These are phyloP conservation scores for Phialemonium atrogriseum DNA, from an alignment of 2,329 filamentous ascomycete genomes.

Conservation along the genomic window DNA sequence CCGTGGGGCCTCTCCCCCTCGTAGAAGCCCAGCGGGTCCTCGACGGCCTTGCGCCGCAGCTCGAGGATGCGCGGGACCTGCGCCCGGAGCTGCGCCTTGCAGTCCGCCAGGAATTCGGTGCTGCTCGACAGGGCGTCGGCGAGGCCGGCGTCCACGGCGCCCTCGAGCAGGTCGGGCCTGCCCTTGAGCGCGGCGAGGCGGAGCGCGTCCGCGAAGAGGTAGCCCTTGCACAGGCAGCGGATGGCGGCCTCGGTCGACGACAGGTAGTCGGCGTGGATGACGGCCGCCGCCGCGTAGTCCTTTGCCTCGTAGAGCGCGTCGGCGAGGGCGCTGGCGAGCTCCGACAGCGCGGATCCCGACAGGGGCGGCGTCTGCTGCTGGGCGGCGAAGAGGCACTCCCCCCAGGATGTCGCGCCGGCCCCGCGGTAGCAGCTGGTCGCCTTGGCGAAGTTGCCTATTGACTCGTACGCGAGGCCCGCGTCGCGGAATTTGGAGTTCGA, in stretches of 20 bases:
- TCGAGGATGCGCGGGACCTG: conserved; percentile 83
- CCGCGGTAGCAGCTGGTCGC: conserved; percentile 79
- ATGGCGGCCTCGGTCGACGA: conserved; percentile 61
- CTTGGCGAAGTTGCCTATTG: conserved; percentile 61
- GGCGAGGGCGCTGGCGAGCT: conserved; percentile 66
- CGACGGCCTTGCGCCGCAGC: conserved; percentile 68
- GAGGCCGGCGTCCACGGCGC: conserved; percentile 69
- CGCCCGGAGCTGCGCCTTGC: conserved; percentile 72
- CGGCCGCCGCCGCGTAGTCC: conserved; percentile 72
- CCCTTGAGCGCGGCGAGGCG: conserved; percentile 59
- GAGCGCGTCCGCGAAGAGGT: conserved; percentile 82
- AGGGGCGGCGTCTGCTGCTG: conserved; percentile 56
- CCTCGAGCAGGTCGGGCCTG: conserved; percentile 53
- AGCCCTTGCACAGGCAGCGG: conserved; percentile 76
- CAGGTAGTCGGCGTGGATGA: conserved; percentile 76
- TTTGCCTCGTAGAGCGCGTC: conserved; percentile 77
- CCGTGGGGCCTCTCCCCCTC: conserved; percentile 55
- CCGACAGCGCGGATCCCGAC: conserved; percentile 47
- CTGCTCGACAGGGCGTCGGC: conserved; percentile 72
- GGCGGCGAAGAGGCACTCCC: conserved; percentile 77
- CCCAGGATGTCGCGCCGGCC: conserved; percentile 72
- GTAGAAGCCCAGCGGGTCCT: conserved; percentile 84
- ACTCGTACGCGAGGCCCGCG: conserved; percentile 87
- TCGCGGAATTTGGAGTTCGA: conserved; percentile 71
- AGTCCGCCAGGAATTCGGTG: conserved; percentile 90